Evolutionary conservation across 495 filamentous ascomycete species (phyloP).

Genomic region (Neurospora sp.): DNA sequence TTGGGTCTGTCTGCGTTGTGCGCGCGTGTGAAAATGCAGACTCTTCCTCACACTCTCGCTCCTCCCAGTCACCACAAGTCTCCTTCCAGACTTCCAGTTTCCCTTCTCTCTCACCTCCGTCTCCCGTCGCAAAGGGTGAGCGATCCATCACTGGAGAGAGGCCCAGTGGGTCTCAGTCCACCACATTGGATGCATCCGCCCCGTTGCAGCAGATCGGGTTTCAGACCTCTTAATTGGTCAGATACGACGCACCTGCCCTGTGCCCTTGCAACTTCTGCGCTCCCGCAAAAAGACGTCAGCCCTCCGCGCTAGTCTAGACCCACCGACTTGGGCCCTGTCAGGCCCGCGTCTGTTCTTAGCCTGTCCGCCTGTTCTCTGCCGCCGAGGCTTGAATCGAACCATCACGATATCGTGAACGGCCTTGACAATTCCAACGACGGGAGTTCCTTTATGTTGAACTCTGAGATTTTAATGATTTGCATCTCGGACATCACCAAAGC

Average conservation of each 20-base stretch:
- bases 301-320: slow-evolving; percentile 6
- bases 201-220: slow-evolving; percentile 18
- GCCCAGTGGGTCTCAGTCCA: slow-evolving; percentile 6
- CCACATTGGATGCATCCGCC: not conserved
- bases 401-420: not conserved
- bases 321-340: slow-evolving; percentile 7
- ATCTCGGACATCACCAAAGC: too few species aligned
- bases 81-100: not conserved
- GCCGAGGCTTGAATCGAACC: not conserved
- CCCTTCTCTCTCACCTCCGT: slow-evolving; percentile 18
- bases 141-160: slow-evolving; percentile 18
- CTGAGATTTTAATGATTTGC: too few species aligned
- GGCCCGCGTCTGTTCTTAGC: not conserved
- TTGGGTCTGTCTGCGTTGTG: slow-evolving; percentile 9
- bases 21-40: slow-evolving; percentile 10
- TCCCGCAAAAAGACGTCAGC: slow-evolving; percentile 14
- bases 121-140: slow-evolving; percentile 24
- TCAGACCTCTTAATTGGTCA: not conserved
- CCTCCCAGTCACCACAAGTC: too few species aligned
- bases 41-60: slow-evolving; percentile 19
- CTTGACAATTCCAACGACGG: too few species aligned
- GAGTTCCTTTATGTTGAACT: too few species aligned
- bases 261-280: not conserved
- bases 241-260: not conserved
- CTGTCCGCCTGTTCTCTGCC: not conserved